Conservation (phyloP, 2,329 filamentous ascomycete genomes). For the Talaromyces sp. region DNA sequence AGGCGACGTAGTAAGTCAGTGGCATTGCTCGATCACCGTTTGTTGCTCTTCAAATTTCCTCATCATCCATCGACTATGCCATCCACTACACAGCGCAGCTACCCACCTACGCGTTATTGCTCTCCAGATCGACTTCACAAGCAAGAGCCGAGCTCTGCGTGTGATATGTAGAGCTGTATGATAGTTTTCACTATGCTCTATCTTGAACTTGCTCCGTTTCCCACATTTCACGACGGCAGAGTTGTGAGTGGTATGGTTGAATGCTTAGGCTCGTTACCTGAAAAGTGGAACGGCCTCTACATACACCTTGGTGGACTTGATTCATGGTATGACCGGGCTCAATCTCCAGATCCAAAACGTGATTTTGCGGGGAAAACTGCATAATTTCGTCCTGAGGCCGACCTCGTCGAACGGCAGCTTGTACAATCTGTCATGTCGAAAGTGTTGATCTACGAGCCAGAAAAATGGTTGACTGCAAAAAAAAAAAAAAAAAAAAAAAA, state of each 20-base stretch:
- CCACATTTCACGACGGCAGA: conserved; percentile 15
- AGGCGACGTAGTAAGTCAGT: too few relatives aligned
- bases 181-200: conserved; percentile 31
- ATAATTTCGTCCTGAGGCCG: conserved; percentile 20
- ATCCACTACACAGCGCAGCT: conserved; percentile 9
- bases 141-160: conserved; percentile 27
- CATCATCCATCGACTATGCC: too few relatives aligned
- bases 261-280: conserved; percentile 29
- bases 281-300: conserved; percentile 28
- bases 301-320: conserved; percentile 16
- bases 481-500: conserved; percentile 27
- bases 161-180: conserved; percentile 39
- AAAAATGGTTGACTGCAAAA: conserved; percentile 28
- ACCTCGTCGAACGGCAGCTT: conserved; percentile 24
- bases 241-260: conserved; percentile 23
- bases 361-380: conserved; percentile 18
- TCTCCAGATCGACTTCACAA: conserved; percentile 32
- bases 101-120: conserved; percentile 25
- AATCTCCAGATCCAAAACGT: conserved; percentile 7
- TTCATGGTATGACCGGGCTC: conserved; percentile 33
- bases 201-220: conserved; percentile 22
- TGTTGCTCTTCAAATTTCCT: too few relatives aligned
- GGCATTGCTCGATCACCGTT: too few relatives aligned
- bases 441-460: conserved; percentile 28
- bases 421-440: conserved; percentile 25